phyloP scores from a whole-genome alignment of 192 early-diverging fungal species.

The Podila epigama region DNA sequence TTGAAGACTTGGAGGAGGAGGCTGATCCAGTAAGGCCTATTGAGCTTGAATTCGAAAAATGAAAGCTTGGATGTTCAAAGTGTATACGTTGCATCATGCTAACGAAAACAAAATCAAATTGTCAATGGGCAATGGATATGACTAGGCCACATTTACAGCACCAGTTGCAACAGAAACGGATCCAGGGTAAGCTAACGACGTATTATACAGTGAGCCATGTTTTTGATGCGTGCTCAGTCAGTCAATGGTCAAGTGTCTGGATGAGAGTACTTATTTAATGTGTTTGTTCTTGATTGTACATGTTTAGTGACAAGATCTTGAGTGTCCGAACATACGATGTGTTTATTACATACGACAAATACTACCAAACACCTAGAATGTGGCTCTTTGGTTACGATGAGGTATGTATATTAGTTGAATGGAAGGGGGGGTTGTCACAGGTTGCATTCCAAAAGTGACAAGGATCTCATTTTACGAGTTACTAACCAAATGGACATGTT shows the following conservation, averaged over 20 bases:
- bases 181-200: slow-evolving; percentile 45
- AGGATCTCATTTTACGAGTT: no score
- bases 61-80: no score
- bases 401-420: slow-evolving; percentile 54
- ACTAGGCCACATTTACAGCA: slow-evolving; percentile 46
- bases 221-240: no score
- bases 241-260: background rate
- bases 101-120: background rate
- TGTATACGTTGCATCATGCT: no score
- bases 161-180: slow-evolving; percentile 19
- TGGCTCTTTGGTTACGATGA: slow-evolving; percentile 99
- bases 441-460: no score
- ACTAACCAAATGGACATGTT: no score
- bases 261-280: background rate
- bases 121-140: background rate
- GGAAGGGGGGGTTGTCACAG: no score
- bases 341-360: slow-evolving; percentile 99
- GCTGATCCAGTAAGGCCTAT: slow-evolving; percentile 69
- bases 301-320: slow-evolving; percentile 78
- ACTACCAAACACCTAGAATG: slow-evolving; percentile 98
- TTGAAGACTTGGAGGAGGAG: slow-evolving; percentile 76
- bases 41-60: background rate
- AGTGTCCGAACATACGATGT: slow-evolving; percentile 96
- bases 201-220: no score
- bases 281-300: background rate